Evolutionary conservation across 768 basidiomycete species (phyloP), one percentile per base, ranked within the genome.

Genomic region (Rhodosporidiobolus sp.): DNA sequence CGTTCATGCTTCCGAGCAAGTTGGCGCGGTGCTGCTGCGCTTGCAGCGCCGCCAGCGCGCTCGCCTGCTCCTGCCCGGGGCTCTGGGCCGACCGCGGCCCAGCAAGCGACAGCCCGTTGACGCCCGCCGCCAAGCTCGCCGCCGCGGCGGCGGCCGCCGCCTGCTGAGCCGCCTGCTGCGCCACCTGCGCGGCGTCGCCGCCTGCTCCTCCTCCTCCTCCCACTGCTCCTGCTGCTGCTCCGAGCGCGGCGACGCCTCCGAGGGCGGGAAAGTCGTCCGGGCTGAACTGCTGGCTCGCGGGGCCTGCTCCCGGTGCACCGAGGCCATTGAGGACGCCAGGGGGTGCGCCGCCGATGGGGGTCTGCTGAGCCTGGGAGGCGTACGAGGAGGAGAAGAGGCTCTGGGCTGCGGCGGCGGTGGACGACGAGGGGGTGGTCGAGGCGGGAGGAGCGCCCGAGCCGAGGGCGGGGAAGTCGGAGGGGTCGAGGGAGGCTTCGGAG

Each of bases 401-500:
- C 46, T 63, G 54, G 62, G 67, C 63, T 59, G 67, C 26, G 12
- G 63, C 20, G 4, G 57, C 57, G 53, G 53, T 19, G 46, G 46
- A 46, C 46, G 38, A 43, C 78, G 79, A 34, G 77, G 79, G 82
- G 83, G 77, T 74, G 84, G 74, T 83, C 85, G 79, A 79, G 83
- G 62, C 79, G 78, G 60, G 74, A 85, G 83, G n/a, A n/a, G n/a
- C n/a, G n/a, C n/a, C 76, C 86, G 88, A 63, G 19, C 91, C 89
- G 35, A 94, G 83, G 26, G 92, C 92, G 62, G 92, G 92, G 80
- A 94, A 93, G 83, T 94, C 92, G 35, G 59, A 67, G 34, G 65
- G 65, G 59, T 67, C 66, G 52, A 66, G 56, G 17, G 56, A 58
- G 1, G 48, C 38, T 11, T 57, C 56, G 26, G 9, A 10, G 20